Evolutionary conservation across 2,329 filamentous ascomycete species (phyloP).

Genomic region (Hymenoscyphus fructigenus): DNA sequence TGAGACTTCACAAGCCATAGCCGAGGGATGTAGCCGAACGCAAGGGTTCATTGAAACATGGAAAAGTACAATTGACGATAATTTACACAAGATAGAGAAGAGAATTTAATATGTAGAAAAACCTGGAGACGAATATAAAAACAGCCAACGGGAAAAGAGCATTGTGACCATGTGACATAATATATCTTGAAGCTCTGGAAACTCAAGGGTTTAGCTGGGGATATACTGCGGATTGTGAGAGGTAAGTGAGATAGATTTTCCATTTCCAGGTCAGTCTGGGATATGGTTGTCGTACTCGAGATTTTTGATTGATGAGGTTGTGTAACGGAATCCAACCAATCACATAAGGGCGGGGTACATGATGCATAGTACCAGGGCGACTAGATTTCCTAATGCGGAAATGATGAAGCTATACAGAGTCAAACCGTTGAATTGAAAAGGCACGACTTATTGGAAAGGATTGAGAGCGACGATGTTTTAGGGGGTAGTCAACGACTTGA

Average conservation of each 20-base stretch:
- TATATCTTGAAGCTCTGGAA: too few species aligned
- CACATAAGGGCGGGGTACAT: neutral
- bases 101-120: neutral
- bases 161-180: too few species aligned
- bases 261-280: too few species aligned
- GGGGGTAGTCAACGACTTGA: neutral
- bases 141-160: too few species aligned
- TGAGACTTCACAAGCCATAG: constrained; percentile 1
- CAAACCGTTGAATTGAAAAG: neutral
- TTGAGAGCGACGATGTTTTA: neutral
- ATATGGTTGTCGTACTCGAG: too few species aligned
- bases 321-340: neutral
- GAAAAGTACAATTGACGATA: neutral
- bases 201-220: too few species aligned
- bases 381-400: neutral
- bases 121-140: neutral
- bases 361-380: neutral
- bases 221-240: too few species aligned
- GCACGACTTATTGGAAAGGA: neutral
- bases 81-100: neutral
- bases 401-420: neutral
- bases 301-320: neutral
- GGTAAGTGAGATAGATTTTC: too few species aligned
- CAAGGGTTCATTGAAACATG: neutral
- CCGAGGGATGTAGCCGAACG: neutral